Evolutionary conservation across 2,329 filamentous ascomycete genomes (phyloP).

Genomic region (Scopulariopsis brevicaulis): DNA sequence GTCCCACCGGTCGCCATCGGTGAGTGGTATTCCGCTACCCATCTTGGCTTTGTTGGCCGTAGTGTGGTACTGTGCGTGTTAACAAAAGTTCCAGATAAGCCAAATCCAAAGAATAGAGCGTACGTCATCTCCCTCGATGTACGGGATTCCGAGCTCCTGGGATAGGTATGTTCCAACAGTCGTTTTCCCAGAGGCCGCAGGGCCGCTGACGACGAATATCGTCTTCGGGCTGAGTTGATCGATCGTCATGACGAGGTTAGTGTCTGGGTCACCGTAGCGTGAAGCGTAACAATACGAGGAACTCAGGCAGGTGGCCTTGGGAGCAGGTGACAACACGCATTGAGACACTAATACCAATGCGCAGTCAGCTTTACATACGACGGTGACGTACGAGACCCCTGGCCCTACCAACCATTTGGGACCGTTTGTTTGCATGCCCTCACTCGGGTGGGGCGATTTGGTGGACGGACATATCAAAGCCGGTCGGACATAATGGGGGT

Average conservation of each 20-base stretch:
- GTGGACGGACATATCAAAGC: background rate
- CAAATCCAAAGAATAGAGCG: slow-evolving; percentile 9
- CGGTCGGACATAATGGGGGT: background rate
- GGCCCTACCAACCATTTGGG: too few relatives aligned
- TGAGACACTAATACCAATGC: background rate
- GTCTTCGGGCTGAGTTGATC: background rate
- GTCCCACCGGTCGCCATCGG: slow-evolving; percentile 59
- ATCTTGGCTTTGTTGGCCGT: slow-evolving; percentile 54
- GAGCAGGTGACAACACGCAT: background rate
- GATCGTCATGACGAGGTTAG: background rate
- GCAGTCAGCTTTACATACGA: background rate
- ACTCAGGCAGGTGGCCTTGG: background rate
- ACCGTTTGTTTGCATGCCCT: background rate
- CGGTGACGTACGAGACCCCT: background rate
- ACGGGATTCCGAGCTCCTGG: slow-evolving; percentile 10
- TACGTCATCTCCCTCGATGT: slow-evolving; percentile 45
- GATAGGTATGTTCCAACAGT: background rate
- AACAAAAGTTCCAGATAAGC: background rate
- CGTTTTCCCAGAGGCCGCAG: background rate
- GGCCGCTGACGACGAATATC: background rate
- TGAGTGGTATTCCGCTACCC: slow-evolving; percentile 48
- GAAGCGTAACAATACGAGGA: background rate
- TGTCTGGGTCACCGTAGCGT: background rate
- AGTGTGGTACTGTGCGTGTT: slow-evolving; percentile 30
- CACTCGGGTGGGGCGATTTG: background rate